Evolutionary conservation across 495 filamentous ascomycete species (phyloP).

Genomic region (Neurospora pannonica): DNA sequence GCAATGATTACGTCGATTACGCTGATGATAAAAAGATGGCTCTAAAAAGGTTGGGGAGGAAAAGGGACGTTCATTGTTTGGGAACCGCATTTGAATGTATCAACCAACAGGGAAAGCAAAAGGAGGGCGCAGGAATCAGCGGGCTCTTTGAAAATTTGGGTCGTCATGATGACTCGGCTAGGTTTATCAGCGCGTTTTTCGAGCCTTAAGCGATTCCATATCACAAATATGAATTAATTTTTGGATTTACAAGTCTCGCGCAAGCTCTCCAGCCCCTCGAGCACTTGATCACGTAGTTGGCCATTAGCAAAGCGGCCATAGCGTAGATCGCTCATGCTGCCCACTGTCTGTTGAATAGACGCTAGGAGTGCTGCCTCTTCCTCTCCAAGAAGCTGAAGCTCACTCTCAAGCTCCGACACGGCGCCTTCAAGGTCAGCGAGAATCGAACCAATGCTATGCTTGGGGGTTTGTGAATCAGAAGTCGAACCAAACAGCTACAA

Average conservation of each 20-base stretch:
- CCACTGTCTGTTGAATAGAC: conserved; percentile 53
- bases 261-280: conserved; percentile 52
- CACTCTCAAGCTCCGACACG: conserved; percentile 52
- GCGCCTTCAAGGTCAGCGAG: conserved; percentile 60
- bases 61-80: background rate
- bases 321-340: conserved; percentile 69
- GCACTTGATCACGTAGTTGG: conserved; percentile 48
- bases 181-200: conserved; percentile 1
- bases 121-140: background rate
- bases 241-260: conserved; percentile 51
- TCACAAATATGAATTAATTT: conserved; percentile 17
- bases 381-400: conserved; percentile 52
- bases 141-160: background rate
- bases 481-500: conserved; percentile 54
- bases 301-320: conserved; percentile 65
- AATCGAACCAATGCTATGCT: conserved; percentile 56
- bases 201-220: background rate
- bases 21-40: background rate
- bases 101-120: background rate
- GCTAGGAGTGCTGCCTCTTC: conserved; percentile 53
- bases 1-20: background rate
- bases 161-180: background rate
- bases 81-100: background rate
- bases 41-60: background rate
- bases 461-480: conserved; percentile 26